Conservation (phyloP, 257 asterid species). For the Rhazya stricta region DNA sequence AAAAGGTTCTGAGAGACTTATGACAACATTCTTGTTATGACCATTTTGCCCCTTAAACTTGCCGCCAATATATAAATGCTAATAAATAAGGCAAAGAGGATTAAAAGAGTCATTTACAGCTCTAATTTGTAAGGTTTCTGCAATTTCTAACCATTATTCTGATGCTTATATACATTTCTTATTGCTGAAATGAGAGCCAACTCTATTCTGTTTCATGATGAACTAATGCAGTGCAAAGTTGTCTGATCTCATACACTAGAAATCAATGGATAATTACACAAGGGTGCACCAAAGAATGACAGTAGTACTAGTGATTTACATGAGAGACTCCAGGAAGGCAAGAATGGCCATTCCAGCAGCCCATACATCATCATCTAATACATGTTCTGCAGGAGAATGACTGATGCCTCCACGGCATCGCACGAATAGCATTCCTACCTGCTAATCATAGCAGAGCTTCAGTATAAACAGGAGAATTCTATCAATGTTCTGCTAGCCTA, state of each 20-base stretch:
- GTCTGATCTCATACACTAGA: neutral
- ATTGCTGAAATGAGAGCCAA: neutral
- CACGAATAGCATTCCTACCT: slow-evolving; percentile 93
- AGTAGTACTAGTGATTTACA: slow-evolving; percentile 25
- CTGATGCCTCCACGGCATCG: slow-evolving; percentile 96
- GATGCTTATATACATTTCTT: neutral
- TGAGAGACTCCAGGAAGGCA: slow-evolving; percentile 59
- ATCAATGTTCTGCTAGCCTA: neutral
- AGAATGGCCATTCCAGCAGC: slow-evolving; percentile 79
- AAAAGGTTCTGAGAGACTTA: too few relatives aligned
- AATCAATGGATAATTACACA: slow-evolving; percentile 11
- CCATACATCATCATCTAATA: slow-evolving; percentile 75
- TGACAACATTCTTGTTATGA: too few relatives aligned
- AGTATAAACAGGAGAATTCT: slow-evolving; percentile 1
- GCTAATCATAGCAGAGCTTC: slow-evolving; percentile 12
- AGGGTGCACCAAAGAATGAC: neutral
- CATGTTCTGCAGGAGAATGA: slow-evolving; percentile 96
- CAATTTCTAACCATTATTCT: neutral
- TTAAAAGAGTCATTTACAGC: too few relatives aligned
- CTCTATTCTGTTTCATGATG: neutral
- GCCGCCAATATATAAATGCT: too few relatives aligned
- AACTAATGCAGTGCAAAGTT: slow-evolving; percentile 4
- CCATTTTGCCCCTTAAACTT: too few relatives aligned
- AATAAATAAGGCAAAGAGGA: too few relatives aligned
- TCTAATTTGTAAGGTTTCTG: too few relatives aligned